Evolutionary conservation across 176 grass and related monocot species (phyloP).

Genomic region (Metroxylon sagu): DNA sequence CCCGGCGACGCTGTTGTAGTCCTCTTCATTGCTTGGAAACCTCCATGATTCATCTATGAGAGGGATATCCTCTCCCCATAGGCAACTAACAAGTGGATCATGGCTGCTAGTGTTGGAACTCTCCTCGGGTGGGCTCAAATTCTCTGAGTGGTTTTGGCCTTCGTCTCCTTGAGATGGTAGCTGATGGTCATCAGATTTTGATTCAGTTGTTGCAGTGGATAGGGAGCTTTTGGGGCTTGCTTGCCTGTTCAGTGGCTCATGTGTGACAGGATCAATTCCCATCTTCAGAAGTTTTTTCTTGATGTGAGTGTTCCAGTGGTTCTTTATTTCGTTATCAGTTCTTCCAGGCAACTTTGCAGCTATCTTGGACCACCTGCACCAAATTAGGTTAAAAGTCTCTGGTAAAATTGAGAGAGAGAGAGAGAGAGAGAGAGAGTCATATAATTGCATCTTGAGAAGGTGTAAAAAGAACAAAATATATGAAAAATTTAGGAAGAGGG

Average conservation of each 20-base stretch:
- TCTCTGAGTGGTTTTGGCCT: neutral
- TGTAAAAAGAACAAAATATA: too few relatives aligned
- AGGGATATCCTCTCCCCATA: conserved; percentile 52
- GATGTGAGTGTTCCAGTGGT: conserved; percentile 99
- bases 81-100: conserved; percentile 44
- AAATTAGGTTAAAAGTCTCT: neutral
- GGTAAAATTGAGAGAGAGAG: neutral
- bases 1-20: neutral
- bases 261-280: conserved; percentile 83
- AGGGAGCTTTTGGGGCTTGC: conserved; percentile 28
- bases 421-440: neutral
- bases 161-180: too few relatives aligned
- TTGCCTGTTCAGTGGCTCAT: conserved; percentile 32
- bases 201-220: conserved; percentile 36
- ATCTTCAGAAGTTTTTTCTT: conserved; percentile 96
- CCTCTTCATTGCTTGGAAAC: conserved; percentile 16
- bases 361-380: conserved; percentile 80
- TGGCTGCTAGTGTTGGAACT: conserved; percentile 31
- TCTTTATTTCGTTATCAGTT: conserved; percentile 97
- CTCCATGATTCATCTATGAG: conserved; percentile 47
- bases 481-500: too few relatives aligned
- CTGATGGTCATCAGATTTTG: conserved; percentile 22
- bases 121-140: conserved; percentile 34
- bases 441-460: too few relatives aligned
- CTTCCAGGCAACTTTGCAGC: conserved; percentile 77